These are phyloP conservation scores for Tolypocladium capitatum DNA, from an alignment of 2,329 filamentous ascomycete genomes.

Conservation along the genomic window DNA sequence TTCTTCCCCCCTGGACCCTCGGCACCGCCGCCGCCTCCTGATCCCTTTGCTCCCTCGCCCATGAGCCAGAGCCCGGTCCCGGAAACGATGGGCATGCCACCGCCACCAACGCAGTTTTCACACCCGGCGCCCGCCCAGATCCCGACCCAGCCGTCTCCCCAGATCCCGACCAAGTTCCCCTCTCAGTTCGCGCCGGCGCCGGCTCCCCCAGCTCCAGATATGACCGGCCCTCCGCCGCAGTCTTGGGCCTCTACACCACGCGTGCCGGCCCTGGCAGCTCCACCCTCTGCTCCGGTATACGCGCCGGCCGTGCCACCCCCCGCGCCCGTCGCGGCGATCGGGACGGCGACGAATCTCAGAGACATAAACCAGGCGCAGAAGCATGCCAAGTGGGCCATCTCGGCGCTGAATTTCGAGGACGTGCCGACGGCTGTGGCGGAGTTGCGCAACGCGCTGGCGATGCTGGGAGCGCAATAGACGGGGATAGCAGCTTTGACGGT, in stretches of 20 bases:
- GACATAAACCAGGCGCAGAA: constrained; percentile 81
- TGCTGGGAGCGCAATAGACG: constrained; percentile 44
- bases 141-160: constrained; percentile 16
- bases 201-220: constrained; percentile 7
- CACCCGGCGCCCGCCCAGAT: constrained; percentile 4
- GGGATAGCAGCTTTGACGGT: background rate
- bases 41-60: constrained; percentile 21
- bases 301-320: background rate
- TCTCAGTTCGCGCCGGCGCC: constrained; percentile 10
- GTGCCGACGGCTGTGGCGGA: constrained; percentile 81
- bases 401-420: constrained; percentile 92
- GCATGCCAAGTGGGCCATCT: constrained; percentile 94
- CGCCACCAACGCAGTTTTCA: background rate
- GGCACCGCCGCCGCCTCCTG: constrained; percentile 4
- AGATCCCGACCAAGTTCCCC: constrained; percentile 12
- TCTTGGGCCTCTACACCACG: constrained; percentile 6
- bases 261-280: background rate
- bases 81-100: background rate
- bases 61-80: constrained; percentile 15
- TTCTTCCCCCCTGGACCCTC: constrained; percentile 18
- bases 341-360: constrained; percentile 13
- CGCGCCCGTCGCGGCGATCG: constrained; percentile 2
- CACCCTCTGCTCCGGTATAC: background rate
- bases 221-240: constrained; percentile 1
- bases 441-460: constrained; percentile 58